Evolutionary conservation across 352 stramenopile genomes (phyloP).

Genomic region (Globisporangium parvum): DNA sequence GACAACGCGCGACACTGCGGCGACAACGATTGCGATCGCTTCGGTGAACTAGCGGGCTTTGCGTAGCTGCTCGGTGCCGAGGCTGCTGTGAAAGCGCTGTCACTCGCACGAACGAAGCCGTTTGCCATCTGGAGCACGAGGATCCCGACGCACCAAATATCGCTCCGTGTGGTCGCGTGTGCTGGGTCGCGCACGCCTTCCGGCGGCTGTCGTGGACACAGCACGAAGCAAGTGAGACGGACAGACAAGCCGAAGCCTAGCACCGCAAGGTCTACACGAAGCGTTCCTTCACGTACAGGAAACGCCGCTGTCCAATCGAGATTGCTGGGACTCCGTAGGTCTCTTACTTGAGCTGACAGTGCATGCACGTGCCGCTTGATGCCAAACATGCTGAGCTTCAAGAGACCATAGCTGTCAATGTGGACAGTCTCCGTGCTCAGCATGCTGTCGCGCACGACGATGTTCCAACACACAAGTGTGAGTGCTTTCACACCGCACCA

Average conservation of each 20-base stretch:
- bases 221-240: conserved; percentile 1
- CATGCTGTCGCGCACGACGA: conserved; percentile 16
- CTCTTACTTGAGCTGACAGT: neutral
- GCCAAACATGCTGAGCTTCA: conserved; percentile 55
- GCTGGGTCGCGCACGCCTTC: too few relatives aligned
- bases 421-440: conserved; percentile 39
- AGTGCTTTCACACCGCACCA: neutral
- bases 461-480: neutral
- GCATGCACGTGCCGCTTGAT: conserved; percentile 6
- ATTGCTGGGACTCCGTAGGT: neutral
- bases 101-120: neutral
- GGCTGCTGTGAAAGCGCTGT: conserved; percentile 4
- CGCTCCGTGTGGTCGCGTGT: conserved; percentile 21
- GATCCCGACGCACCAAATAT: conserved; percentile 55
- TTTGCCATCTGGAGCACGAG: conserved; percentile 49
- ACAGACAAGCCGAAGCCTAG: neutral
- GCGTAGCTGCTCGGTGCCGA: neutral
- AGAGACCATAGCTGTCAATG: conserved; percentile 52
- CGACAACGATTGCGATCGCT: conserved; percentile 2
- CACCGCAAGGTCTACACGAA: too few relatives aligned
- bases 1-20: neutral
- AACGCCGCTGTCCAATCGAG: conserved; percentile 21
- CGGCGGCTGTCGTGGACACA: conserved; percentile 1
- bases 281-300: conserved; percentile 5
- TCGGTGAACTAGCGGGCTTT: conserved; percentile 4